Base-by-base conservation (phyloP, 352 stramenopile species). In the Thalassiosira livingstoniorum region DNA sequence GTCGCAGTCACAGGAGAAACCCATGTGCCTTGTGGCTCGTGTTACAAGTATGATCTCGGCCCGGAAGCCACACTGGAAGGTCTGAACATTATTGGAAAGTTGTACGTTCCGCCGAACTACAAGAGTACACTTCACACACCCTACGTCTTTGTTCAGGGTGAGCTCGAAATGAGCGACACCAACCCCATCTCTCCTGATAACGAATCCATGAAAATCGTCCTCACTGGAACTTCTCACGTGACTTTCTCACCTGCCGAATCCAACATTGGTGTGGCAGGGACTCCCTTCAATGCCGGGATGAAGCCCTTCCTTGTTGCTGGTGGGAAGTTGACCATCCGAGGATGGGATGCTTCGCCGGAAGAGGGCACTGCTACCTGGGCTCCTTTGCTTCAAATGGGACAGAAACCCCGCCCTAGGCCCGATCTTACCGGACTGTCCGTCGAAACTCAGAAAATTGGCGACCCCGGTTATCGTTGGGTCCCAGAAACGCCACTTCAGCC, bases 71-170 rank as follows among this genome's bases (percentile, higher is more conserved):
- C 37, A 18, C 60, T 35, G 25, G 51, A 47, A 25, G 83, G 83
- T 10, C 65, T 89, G 0, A 66, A 89, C 42, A 86, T 92, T 65
- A 18, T 78, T 15, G 86, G 86, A 53, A 90, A 90, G 43, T 71
- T 92, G 0, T 68, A 73, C 35, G 63, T 90, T 35, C 83, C 83
- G 0, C 42, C 54, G 0, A 83, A 85, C 39, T 73, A 89, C 67
- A 79, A 78, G 45, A 66, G 78, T 0, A 90, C 80, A 2, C 72
- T 92, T 39, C n/a, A 54, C 7, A 92, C 86, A 11, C 78, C 74
- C 11, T 88, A 75, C 62, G 78, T 92, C 21, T 77, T 90, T 31
- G 86, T 92, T 13, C 86, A 92, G 65, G 86, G 86, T 29, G 80
- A 85, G 51, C 54, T 92, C 10, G 79, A 91, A 62, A 92, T 92